Evolutionary conservation across 163 green algal species (phyloP), one percentile per base, ranked within the genome.

Genomic region (Smithsoniella earleae): DNA sequence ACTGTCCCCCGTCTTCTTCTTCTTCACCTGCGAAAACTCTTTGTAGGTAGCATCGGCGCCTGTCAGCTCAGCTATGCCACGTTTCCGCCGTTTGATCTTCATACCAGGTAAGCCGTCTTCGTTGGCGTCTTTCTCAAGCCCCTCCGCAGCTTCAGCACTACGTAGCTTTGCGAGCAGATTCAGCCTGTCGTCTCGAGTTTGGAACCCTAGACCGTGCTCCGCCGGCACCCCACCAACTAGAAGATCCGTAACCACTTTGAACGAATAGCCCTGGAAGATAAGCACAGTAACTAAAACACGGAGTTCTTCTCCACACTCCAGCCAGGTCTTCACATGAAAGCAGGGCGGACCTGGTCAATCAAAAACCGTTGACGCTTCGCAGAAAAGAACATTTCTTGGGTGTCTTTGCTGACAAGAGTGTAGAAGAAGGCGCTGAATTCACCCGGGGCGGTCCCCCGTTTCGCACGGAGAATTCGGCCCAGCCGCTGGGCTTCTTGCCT

Each of bases 391-490:
- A 99, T 97, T 85, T 99, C 94, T 77, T 96, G 87, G 0, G 86
- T 92, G 82, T 96, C 87, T 20, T 80, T 87, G 49, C 83, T 90
- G 0, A 99, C 94, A 10, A 99, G 87, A 22, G 93, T 96, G 88
- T 99, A 99, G 85, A 98, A 99, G 82, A 98, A 98, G 13, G 94
- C 94, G 79, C 97, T 96, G 80, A 90, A 97, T 78, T 98, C 87
- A 43, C 86, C 81, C 38, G 62, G 73, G n/a, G 43, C 40, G 52
- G 27, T 52, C 63, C 73, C 81, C 31, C 79, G 82, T 77, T 98
- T 98, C 49, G 92, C 88, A 2, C 94, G 77, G 36, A 99, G 84
- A 82, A 98, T 98, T 62, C 94, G 86, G 33, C 94, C 94, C 55
- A 98, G 83, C 18, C 93, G 84, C 85, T 99, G 94, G 6, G 94